These are phyloP conservation scores for Nidula microcarpa DNA, from an alignment of 768 basidiomycete species.

Conservation along the genomic window DNA sequence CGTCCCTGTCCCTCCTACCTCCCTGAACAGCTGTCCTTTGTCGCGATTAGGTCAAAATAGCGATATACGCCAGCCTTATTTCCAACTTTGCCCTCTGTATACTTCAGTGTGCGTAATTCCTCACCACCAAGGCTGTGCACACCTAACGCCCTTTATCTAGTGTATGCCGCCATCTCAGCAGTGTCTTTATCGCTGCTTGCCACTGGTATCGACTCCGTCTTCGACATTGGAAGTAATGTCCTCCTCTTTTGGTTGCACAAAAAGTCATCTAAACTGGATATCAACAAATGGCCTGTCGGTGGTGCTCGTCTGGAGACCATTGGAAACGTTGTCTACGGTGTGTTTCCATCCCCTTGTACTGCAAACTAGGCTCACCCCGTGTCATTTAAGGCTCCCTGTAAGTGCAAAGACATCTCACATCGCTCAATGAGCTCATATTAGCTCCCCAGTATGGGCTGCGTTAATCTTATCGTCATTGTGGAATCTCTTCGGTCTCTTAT, in stretches of 20 bases:
- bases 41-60: constrained; percentile 71
- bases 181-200: constrained; percentile 83
- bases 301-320: constrained; percentile 89
- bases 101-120: constrained; percentile 54
- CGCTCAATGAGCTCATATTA: neutral
- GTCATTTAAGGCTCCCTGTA: constrained; percentile 21
- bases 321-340: constrained; percentile 85
- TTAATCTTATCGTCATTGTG: constrained; percentile 89
- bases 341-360: constrained; percentile 20
- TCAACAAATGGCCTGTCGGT: constrained; percentile 89
- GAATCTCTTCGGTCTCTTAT: constrained; percentile 78
- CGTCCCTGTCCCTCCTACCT: neutral
- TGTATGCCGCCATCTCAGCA: constrained; percentile 90
- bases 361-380: constrained; percentile 22
- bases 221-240: constrained; percentile 80
- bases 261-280: constrained; percentile 67
- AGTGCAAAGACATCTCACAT: constrained; percentile 1
- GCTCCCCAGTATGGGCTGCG: constrained; percentile 83
- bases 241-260: constrained; percentile 78
- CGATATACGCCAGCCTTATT: constrained; percentile 78
- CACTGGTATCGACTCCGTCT: constrained; percentile 85
- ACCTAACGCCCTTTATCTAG: constrained; percentile 28
- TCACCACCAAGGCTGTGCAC: neutral
- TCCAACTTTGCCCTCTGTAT: constrained; percentile 72
- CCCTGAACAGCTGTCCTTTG: constrained; percentile 1